Evolutionary conservation across 805 yeast species (phyloP).

Genomic region (Yueomyces sp.): DNA sequence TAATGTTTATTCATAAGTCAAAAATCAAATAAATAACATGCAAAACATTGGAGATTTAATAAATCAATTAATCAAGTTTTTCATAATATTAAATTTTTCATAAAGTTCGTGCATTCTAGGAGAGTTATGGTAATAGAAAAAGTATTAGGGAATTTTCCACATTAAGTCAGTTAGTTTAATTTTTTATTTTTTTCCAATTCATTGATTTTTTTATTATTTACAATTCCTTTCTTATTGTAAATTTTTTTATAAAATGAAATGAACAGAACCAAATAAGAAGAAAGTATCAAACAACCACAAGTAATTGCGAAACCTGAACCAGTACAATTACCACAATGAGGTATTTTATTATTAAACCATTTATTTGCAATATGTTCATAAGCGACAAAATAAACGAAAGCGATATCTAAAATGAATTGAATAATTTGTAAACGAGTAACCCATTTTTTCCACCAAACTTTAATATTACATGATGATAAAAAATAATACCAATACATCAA

Average conservation of each 20-base stretch:
- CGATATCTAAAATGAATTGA: conserved; percentile 82
- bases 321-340: conserved; percentile 58
- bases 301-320: conserved; percentile 62
- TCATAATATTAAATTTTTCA: background rate
- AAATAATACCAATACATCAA: conserved; percentile 98
- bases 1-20: too few species aligned
- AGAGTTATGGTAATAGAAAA: too few species aligned
- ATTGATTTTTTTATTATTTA: conserved; percentile 22
- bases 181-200: conserved; percentile 1
- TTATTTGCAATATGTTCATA: conserved; percentile 46
- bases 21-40: background rate
- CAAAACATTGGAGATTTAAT: background rate
- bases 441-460: conserved; percentile 99
- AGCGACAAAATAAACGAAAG: conserved; percentile 85
- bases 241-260: conserved; percentile 69
- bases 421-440: conserved; percentile 91
- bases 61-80: background rate
- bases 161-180: background rate
- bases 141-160: background rate
- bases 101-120: background rate
- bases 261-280: conserved; percentile 63
- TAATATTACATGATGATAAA: conserved; percentile 80
- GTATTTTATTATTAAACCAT: conserved; percentile 21
- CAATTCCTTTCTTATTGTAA: conserved; percentile 41
- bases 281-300: conserved; percentile 62